Percentiles rank a stretch among this genome's conserved stretches.
Conservation (phyloP, 2,329 filamentous ascomycete species). For the Aspergillus sp. region DNA sequence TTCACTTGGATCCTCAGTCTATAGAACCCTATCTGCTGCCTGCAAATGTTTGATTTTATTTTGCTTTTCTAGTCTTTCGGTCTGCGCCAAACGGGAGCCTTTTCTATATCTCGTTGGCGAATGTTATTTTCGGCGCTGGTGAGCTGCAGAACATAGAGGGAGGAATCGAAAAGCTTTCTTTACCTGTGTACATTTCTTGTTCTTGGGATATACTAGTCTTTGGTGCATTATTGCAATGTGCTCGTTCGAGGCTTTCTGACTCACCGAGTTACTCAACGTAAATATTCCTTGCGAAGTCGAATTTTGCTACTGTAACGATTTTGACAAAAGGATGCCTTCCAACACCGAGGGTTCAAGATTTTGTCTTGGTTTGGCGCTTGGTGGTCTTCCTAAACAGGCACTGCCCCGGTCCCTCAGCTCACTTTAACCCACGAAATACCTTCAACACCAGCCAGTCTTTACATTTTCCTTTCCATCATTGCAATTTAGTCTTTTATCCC, state of each 20-base stretch:
- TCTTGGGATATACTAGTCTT: background rate
- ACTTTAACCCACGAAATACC: background rate
- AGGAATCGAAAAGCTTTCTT: background rate
- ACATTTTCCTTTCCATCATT: background rate
- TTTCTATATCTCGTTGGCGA: conserved; percentile 1
- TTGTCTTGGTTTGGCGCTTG: too few species aligned
- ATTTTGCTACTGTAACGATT: too few species aligned
- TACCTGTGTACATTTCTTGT: background rate
- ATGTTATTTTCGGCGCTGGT: conserved; percentile 8
- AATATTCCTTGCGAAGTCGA: background rate
- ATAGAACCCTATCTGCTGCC: conserved; percentile 13
- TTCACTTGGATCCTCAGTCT: conserved; percentile 5
- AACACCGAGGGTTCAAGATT: too few species aligned
- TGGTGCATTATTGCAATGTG: background rate
- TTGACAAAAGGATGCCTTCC: too few species aligned
- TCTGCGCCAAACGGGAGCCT: background rate
- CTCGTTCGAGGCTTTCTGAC: background rate
- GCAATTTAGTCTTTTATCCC: background rate
- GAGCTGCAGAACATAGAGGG: background rate
- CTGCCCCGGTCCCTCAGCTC: background rate
- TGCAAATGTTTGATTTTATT: background rate
- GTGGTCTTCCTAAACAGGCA: background rate
- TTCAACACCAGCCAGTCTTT: background rate
- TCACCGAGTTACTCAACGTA: background rate
- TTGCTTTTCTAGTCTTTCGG: background rate